Evolutionary conservation across 2,329 filamentous ascomycete species (phyloP).

Genomic region (Chrysoporthe cubensis): DNA sequence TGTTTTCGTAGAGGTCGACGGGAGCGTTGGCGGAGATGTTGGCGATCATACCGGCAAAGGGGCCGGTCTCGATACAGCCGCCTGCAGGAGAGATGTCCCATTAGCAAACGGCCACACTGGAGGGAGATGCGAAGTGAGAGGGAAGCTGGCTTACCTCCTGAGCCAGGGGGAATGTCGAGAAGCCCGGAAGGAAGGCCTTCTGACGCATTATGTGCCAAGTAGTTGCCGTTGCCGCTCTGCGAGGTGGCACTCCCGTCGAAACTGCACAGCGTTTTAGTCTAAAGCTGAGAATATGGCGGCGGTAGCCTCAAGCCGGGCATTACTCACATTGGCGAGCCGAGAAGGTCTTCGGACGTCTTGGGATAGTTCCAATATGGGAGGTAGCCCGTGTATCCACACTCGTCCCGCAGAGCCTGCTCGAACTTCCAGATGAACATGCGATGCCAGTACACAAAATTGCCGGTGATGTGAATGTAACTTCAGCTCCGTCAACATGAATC

Average conservation of each 20-base stretch:
- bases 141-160: constrained; percentile 3
- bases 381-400: constrained; percentile 43
- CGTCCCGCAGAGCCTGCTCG: constrained; percentile 38
- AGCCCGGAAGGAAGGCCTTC: constrained; percentile 2
- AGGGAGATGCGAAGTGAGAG: not conserved
- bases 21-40: constrained; percentile 10
- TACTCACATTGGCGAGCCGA: constrained; percentile 41
- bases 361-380: constrained; percentile 53
- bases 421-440: constrained; percentile 37
- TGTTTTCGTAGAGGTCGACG: constrained; percentile 12
- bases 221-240: constrained; percentile 48
- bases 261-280: constrained; percentile 42
- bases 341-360: constrained; percentile 40
- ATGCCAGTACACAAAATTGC: constrained; percentile 38
- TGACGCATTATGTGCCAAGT: constrained; percentile 5
- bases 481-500: not conserved
- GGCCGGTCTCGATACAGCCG: constrained; percentile 14
- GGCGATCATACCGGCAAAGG: not conserved
- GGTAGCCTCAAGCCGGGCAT: not conserved
- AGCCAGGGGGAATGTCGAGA: constrained; percentile 7
- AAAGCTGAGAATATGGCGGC: not conserved
- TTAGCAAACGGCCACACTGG: too few species aligned
- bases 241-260: constrained; percentile 55
- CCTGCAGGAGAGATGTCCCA: not conserved
- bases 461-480: constrained; percentile 24